Conservation (phyloP, 176 grass and related monocot genomes). For the Guadua angustifolia region DNA sequence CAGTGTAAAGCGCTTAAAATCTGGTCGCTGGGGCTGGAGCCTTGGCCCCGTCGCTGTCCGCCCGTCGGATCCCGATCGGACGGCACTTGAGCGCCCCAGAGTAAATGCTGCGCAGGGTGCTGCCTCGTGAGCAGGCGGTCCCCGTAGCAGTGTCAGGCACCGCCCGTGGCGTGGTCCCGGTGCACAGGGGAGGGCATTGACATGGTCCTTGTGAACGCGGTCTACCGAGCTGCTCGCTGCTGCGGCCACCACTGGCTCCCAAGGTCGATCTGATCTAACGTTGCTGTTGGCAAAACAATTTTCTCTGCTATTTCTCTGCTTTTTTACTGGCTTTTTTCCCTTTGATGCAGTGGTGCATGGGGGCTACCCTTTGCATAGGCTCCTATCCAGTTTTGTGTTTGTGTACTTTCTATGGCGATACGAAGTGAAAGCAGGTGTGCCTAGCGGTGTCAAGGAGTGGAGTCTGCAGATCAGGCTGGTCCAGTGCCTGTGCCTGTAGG, state of each 20-base stretch:
- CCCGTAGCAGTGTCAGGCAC: conserved; percentile 26
- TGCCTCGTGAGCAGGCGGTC: conserved; percentile 38
- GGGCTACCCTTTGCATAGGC: neutral
- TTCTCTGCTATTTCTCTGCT: conserved; percentile 1
- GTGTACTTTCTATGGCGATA: conserved; percentile 11
- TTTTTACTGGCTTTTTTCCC: conserved; percentile 37
- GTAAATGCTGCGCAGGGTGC: conserved; percentile 43
- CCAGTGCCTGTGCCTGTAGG: neutral
- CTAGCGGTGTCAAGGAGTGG: neutral
- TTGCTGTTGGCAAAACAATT: conserved; percentile 33
- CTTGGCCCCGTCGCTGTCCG: neutral
- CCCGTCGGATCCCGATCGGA: conserved; percentile 1
- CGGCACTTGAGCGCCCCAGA: neutral
- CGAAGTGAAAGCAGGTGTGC: conserved; percentile 29
- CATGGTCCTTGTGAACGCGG: conserved; percentile 48
- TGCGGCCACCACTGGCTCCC: conserved; percentile 22
- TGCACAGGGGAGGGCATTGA: neutral
- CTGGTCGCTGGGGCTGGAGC: neutral
- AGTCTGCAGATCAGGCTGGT: neutral
- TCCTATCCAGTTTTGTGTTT: conserved; percentile 29
- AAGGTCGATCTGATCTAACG: conserved; percentile 49
- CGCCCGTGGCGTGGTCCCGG: conserved; percentile 22
- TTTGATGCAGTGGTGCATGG: neutral
- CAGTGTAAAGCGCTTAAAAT: conserved; percentile 34
- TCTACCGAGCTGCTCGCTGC: neutral